Evolutionary conservation across 768 basidiomycete genomes (phyloP).

Genomic region (Psilocybe subaeruginosa): DNA sequence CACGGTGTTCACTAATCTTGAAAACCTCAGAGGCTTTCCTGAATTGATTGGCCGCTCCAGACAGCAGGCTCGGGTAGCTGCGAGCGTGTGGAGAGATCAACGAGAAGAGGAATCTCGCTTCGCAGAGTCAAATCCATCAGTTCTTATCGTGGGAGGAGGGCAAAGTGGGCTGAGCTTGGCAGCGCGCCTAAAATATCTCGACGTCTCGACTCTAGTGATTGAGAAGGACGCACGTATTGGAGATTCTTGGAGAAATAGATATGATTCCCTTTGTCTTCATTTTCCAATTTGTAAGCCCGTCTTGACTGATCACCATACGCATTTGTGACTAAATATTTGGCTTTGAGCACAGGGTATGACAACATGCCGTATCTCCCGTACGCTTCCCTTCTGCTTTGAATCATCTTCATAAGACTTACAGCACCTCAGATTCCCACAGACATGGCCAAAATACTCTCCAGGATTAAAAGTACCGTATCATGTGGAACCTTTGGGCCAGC

Average conservation of each 20-base stretch:
- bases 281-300: slow-evolving; percentile 61
- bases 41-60: slow-evolving; percentile 53
- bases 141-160: slow-evolving; percentile 66
- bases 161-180: slow-evolving; percentile 71
- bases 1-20: slow-evolving; percentile 60
- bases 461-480: slow-evolving; percentile 27
- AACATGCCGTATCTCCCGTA: slow-evolving; percentile 67
- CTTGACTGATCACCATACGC: slow-evolving; percentile 13
- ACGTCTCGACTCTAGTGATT: slow-evolving; percentile 60
- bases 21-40: slow-evolving; percentile 53
- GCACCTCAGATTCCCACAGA: slow-evolving; percentile 29
- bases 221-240: slow-evolving; percentile 66
- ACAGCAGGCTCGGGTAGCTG: slow-evolving; percentile 45
- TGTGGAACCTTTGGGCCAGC: slow-evolving; percentile 20
- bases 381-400: slow-evolving; percentile 18
- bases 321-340: slow-evolving; percentile 18
- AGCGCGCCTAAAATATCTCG: slow-evolving; percentile 65
- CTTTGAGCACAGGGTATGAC: slow-evolving; percentile 43
- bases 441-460: slow-evolving; percentile 34
- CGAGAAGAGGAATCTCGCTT: slow-evolving; percentile 48
- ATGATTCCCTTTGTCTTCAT: slow-evolving; percentile 68
- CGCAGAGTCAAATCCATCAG: slow-evolving; percentile 53
- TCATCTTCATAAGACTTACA: background rate
- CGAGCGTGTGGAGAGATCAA: slow-evolving; percentile 51
- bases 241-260: slow-evolving; percentile 68